These are phyloP conservation scores for Euphorbia lathyris DNA, from an alignment of 345 rosid genomes.

Conservation along the genomic window DNA sequence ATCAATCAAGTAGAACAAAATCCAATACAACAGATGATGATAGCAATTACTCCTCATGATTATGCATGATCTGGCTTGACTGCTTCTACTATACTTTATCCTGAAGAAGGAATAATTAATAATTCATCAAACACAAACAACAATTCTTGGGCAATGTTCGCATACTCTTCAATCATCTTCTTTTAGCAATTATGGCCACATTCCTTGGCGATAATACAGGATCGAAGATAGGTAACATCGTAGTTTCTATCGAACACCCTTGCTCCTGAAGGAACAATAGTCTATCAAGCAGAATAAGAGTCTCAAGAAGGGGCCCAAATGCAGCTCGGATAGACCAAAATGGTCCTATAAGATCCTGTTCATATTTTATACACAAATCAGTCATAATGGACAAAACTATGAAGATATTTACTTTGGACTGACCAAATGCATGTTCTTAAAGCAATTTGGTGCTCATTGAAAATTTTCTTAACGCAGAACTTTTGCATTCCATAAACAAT, in stretches of 20 bases:
- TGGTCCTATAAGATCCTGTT: slow-evolving; percentile 75
- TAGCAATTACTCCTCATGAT: too few relatives aligned
- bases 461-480: neutral
- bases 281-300: slow-evolving; percentile 80
- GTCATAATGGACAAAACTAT: neutral
- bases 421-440: too few relatives aligned
- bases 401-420: neutral
- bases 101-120: too few relatives aligned
- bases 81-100: too few relatives aligned
- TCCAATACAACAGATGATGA: too few relatives aligned
- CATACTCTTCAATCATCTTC: slow-evolving; percentile 25
- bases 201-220: slow-evolving; percentile 86
- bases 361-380: slow-evolving; percentile 3
- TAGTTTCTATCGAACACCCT: slow-evolving; percentile 45
- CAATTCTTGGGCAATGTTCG: slow-evolving; percentile 5
- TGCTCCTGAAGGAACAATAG: slow-evolving; percentile 87
- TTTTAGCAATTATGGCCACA: slow-evolving; percentile 76
- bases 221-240: slow-evolving; percentile 78
- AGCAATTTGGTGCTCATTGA: too few relatives aligned
- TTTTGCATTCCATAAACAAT: neutral
- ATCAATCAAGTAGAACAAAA: too few relatives aligned
- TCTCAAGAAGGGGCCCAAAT: slow-evolving; percentile 78
- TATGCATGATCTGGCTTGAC: too few relatives aligned
- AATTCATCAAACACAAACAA: neutral
- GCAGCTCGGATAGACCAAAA: slow-evolving; percentile 96